Evolutionary conservation across 1,284 basidiomycete species (phyloP).

Genomic region (Trichosporon ovoides): DNA sequence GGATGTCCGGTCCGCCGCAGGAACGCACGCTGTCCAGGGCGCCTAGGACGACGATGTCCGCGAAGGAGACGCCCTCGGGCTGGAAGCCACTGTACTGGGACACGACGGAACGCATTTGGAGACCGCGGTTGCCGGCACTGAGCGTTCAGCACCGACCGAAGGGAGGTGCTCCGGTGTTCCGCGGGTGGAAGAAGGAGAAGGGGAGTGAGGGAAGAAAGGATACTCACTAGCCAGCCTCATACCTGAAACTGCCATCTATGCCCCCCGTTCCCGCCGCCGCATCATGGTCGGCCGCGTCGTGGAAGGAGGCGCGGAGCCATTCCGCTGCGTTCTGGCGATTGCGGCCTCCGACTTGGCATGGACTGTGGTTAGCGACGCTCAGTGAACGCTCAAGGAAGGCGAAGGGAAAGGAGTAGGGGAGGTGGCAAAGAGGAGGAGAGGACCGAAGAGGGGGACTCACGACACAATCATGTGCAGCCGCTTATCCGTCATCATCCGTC

Average conservation of each 20-base stretch:
- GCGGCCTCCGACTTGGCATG: slow-evolving; percentile 30
- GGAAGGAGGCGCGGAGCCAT: slow-evolving; percentile 22
- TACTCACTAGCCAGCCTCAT: slow-evolving; percentile 17
- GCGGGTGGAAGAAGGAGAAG: too few species aligned
- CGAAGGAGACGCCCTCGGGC: slow-evolving; percentile 16
- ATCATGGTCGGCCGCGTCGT: slow-evolving; percentile 20
- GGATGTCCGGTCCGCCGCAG: slow-evolving; percentile 19
- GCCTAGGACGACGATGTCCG: slow-evolving; percentile 19
- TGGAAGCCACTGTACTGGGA: slow-evolving; percentile 15
- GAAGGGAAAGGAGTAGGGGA: too few species aligned
- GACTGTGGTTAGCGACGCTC: slow-evolving; percentile 13
- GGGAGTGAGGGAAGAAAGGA: too few species aligned
- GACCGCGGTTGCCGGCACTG: slow-evolving; percentile 17
- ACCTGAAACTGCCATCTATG: slow-evolving; percentile 20
- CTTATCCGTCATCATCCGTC: slow-evolving; percentile 14
- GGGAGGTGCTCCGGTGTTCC: too few species aligned
- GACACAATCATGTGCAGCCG: slow-evolving; percentile 12
- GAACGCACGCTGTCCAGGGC: slow-evolving; percentile 18
- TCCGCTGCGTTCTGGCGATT: slow-evolving; percentile 18
- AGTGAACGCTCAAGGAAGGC: too few species aligned
- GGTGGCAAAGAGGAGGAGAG: too few species aligned
- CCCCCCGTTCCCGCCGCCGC: slow-evolving; percentile 18
- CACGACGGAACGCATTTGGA: slow-evolving; percentile 11
- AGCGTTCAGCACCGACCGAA: too few species aligned
- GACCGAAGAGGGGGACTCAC: too few species aligned